Base-by-base conservation (phyloP, 1,284 basidiomycete species). In the Tetrapyrgos nigripes region DNA sequence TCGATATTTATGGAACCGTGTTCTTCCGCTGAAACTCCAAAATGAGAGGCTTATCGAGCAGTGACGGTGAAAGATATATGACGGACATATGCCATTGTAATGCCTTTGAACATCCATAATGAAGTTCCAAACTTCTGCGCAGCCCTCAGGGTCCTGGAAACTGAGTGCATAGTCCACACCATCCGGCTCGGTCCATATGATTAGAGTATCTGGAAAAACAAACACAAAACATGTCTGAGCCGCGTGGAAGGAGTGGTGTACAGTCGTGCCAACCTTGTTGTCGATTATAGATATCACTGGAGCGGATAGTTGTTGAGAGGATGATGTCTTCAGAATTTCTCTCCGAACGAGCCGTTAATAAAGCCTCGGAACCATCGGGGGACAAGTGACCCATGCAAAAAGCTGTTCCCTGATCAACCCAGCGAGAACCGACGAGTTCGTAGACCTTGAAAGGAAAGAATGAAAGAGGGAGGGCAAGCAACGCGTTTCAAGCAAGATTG, bases 131-230 rank as follows among this genome's bases (percentile, higher is more conserved):
- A 99, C 93, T 78, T 98, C 97, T 48, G 90, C 84, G 69, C 97
- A 99, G 31, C 97, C 97, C 62, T 97, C 93, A 0, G 94, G 86
- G 69, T 98, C 97, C 71, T 98, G 97, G 69, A 99, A 99, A 65
- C 95, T 97, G 51, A 99, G 81, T 2, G 97, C 97, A 74, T 97
- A 96, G 75, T 99, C 97, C 24, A 91, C 88, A 24, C 95, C 94
- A 64, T 95, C 91, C 0, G 93, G 93, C 72, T 98, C 97, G 1
- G 97, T 99, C 97, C 97, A 99, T 13, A 99, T 97, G 63, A 99
- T 98, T 47, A 99, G 84, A 1, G 97, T 99, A 65, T 98, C 97
- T 94, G 72, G 43, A 60, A 54, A 48, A 50, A 31, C 2, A 29
- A 29, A 49, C 29, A 27, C 31, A 35, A 4, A 26, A 48, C n/a